A percentile compares a stretch with the other conserved stretches of the same genome.
Evolutionary conservation across 345 rosid genomes (phyloP).

Genomic region (Euclidium syriacum): DNA sequence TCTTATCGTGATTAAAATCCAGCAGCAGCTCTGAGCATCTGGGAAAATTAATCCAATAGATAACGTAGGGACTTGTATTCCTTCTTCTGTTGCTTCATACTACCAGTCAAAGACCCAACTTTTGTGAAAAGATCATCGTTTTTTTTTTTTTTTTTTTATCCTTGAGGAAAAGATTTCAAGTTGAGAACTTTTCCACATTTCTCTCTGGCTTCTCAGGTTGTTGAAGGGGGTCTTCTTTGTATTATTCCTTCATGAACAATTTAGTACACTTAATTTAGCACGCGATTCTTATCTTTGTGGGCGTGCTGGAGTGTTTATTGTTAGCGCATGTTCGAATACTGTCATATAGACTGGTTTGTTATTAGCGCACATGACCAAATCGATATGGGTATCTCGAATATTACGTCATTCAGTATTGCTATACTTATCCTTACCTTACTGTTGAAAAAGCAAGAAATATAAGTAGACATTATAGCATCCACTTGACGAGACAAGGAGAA

Average conservation of each 20-base stretch:
- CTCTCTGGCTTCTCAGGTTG: background rate
- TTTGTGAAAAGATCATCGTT: conserved; percentile 1
- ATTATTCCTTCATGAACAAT: background rate
- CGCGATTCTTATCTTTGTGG: background rate
- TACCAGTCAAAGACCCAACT: conserved; percentile 16
- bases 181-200: background rate
- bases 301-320: too few relatives aligned
- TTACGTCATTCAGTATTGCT: background rate
- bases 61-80: background rate
- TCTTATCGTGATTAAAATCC: background rate
- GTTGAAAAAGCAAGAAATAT: background rate
- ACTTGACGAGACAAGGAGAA: conserved; percentile 22
- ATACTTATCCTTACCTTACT: background rate
- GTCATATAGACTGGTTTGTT: background rate
- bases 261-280: background rate
- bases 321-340: too few relatives aligned
- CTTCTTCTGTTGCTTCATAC: conserved; percentile 6
- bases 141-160: too few relatives aligned
- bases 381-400: conserved; percentile 1
- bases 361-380: background rate
- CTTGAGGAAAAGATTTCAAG: background rate
- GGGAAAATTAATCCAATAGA: background rate
- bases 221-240: background rate
- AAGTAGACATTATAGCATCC: background rate
- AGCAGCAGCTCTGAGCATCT: background rate